These are phyloP conservation scores for Millerago galiae DNA, from an alignment of 805 yeast species.

Conservation along the genomic window DNA sequence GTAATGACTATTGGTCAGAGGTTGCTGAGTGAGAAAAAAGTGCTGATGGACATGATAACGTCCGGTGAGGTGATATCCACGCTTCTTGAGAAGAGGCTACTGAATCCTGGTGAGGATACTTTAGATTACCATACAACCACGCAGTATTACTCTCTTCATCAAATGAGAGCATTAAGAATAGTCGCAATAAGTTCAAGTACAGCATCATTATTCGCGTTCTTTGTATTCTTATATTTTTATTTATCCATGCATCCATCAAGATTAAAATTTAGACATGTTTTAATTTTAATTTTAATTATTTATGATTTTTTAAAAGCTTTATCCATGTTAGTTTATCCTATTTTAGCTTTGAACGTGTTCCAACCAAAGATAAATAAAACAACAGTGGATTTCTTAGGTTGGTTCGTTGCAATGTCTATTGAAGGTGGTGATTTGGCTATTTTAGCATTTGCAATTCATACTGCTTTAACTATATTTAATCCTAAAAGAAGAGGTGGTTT, in stretches of 20 bases:
- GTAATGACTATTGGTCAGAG: too few relatives aligned
- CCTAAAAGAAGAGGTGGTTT: conserved; percentile 68
- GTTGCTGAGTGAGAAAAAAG: too few relatives aligned
- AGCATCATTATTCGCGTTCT: conserved; percentile 45
- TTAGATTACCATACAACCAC: background rate
- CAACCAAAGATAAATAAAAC: conserved; percentile 12
- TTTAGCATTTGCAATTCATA: conserved; percentile 75
- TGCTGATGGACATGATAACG: too few relatives aligned
- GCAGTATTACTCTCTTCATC: background rate
- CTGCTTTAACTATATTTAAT: conserved; percentile 63
- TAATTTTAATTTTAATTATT: conserved; percentile 59
- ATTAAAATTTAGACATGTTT: conserved; percentile 60
- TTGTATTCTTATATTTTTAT: conserved; percentile 53
- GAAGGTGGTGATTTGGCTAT: conserved; percentile 88
- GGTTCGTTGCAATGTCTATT: conserved; percentile 71
- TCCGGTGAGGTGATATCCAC: too few relatives aligned
- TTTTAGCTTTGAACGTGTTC: conserved; percentile 48
- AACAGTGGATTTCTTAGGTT: conserved; percentile 39
- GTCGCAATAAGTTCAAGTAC: conserved; percentile 44
- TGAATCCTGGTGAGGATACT: background rate
- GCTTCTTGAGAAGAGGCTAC: too few relatives aligned
- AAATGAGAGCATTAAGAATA: conserved; percentile 14
- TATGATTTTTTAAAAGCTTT: conserved; percentile 74
- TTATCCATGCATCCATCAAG: conserved; percentile 58
- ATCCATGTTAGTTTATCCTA: conserved; percentile 62